Evolutionary conservation across 2,329 filamentous ascomycete species (phyloP).

Genomic region (Chaetomium sp.): DNA sequence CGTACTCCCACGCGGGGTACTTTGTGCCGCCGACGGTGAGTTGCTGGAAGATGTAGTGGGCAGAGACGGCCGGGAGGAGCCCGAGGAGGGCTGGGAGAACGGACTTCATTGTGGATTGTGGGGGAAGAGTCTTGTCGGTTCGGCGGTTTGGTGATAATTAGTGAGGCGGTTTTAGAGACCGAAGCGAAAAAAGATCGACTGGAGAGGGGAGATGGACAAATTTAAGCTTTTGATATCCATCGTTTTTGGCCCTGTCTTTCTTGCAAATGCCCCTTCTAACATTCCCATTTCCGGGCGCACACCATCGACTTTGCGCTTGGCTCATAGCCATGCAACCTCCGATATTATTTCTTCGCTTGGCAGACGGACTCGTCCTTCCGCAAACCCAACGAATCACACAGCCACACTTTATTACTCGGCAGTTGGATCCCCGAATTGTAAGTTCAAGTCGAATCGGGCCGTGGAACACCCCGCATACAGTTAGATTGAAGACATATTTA

Average conservation of each 20-base stretch:
- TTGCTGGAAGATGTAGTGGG: conserved; percentile 39
- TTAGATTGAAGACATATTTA: no score
- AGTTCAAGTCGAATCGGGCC: no score
- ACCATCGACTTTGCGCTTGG: not conserved
- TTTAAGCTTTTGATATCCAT: no score
- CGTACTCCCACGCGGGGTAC: conserved; percentile 33
- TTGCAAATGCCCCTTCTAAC: not conserved
- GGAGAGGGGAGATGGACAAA: no score
- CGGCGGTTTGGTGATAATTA: no score
- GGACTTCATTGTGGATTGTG: conserved; percentile 16
- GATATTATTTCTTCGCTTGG: not conserved
- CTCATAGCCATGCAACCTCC: not conserved
- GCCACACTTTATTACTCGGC: conserved; percentile 1
- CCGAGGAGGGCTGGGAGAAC: not conserved
- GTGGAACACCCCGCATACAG: no score
- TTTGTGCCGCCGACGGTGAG: conserved; percentile 29
- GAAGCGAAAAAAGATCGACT: no score
- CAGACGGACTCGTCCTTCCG: conserved; percentile 5
- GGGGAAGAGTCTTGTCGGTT: not conserved
- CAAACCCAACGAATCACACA: not conserved
- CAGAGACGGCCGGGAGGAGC: conserved; percentile 24
- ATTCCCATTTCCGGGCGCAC: not conserved
- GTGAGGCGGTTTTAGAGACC: no score
- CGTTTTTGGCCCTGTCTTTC: no score
- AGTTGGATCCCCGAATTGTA: not conserved